phyloP scores from a whole-genome alignment of 768 basidiomycete genomes.

The Suillus fuscotomentosus region DNA sequence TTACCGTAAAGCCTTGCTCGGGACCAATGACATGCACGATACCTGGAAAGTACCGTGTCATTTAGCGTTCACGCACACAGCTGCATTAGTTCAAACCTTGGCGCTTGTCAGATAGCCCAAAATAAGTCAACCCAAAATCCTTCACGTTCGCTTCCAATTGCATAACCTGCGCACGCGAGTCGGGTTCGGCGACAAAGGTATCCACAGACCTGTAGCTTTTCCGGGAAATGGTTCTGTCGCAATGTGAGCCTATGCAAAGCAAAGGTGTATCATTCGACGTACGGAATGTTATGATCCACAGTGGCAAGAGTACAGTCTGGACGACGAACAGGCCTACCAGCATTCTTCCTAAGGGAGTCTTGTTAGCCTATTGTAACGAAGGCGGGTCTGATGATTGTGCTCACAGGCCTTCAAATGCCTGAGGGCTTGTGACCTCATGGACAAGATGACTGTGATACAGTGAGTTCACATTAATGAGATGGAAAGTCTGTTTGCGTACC shows the following conservation, averaged over 20 bases:
- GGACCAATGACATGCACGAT: constrained; percentile 91
- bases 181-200: constrained; percentile 79
- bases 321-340: constrained; percentile 73
- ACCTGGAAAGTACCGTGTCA: constrained; percentile 37
- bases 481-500: constrained; percentile 39
- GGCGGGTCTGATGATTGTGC: constrained; percentile 21
- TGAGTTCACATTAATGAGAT: background rate
- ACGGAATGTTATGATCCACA: constrained; percentile 88
- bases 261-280: constrained; percentile 29
- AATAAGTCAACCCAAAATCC: constrained; percentile 89
- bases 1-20: constrained; percentile 88
- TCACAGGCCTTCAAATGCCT: constrained; percentile 86
- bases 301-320: constrained; percentile 90
- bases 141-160: constrained; percentile 89
- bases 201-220: constrained; percentile 71
- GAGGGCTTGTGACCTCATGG: constrained; percentile 93
- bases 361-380: constrained; percentile 13
- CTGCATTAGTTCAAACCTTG: constrained; percentile 54
- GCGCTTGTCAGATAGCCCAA: constrained; percentile 85
- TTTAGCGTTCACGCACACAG: background rate
- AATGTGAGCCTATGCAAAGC: background rate
- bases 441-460: constrained; percentile 50
- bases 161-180: constrained; percentile 79
- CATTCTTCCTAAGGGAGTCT: constrained; percentile 51
- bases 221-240: constrained; percentile 62